phyloP scores from a whole-genome alignment of 1,284 basidiomycete species.

The Coriolopsis trogii region DNA sequence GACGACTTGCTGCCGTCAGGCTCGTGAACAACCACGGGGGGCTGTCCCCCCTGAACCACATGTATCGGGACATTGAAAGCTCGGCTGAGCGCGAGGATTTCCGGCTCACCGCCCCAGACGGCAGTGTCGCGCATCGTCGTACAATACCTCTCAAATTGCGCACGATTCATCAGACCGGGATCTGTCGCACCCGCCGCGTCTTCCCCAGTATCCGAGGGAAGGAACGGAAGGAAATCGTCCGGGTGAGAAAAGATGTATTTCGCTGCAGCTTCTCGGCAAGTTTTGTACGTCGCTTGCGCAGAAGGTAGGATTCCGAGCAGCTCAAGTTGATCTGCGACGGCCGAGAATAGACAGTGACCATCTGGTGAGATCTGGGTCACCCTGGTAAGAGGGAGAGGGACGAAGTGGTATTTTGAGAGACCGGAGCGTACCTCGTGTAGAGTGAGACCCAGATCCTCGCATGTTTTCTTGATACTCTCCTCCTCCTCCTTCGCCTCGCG shows the following conservation, averaged over 20 bases:
- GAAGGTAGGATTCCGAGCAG: constrained; percentile 62
- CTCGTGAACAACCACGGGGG: constrained; percentile 83
- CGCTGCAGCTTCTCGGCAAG: constrained; percentile 74
- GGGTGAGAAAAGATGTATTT: constrained; percentile 84
- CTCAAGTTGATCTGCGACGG: constrained; percentile 87
- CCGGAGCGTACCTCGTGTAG: constrained; percentile 67
- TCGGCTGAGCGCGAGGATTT: constrained; percentile 89
- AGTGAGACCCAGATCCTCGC: constrained; percentile 67
- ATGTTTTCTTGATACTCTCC: constrained; percentile 66
- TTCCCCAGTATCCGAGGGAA: constrained; percentile 78
- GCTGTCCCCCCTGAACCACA: constrained; percentile 85
- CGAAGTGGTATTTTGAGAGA: not conserved
- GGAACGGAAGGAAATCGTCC: constrained; percentile 94
- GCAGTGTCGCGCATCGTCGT: constrained; percentile 79
- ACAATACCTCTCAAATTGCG: constrained; percentile 82
- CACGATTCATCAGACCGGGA: constrained; percentile 73
- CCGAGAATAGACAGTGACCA: constrained; percentile 94
- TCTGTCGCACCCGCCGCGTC: constrained; percentile 68
- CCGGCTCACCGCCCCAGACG: constrained; percentile 97
- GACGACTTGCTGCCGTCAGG: constrained; percentile 45
- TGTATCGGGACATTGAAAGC: constrained; percentile 90
- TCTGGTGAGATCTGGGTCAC: constrained; percentile 84
- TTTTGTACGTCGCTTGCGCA: constrained; percentile 57
- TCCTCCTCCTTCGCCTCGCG: constrained; percentile 77
- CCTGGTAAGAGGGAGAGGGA: not conserved